Conservation (phyloP, 345 rosid genomes). For the Adansonia digitata region DNA sequence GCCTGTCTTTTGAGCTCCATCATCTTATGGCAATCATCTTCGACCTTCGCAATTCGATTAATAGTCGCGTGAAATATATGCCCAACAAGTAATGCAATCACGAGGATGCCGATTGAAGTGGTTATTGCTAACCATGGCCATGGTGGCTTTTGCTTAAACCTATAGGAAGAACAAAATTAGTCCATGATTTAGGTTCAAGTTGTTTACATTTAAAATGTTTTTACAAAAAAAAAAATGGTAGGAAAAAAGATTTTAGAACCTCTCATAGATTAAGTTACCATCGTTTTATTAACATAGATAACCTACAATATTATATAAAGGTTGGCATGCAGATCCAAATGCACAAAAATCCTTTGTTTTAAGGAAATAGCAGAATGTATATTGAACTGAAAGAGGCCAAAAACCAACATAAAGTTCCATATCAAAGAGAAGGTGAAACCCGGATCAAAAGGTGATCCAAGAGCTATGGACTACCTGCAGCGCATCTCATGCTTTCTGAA, state of each 20-base stretch:
- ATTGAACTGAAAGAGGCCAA: not conserved
- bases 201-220: not conserved
- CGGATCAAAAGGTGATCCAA: constrained; percentile 5
- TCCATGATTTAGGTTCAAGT: not conserved
- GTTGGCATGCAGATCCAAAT: not conserved
- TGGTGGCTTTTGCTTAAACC: constrained; percentile 84
- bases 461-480: constrained; percentile 63
- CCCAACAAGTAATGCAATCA: constrained; percentile 75
- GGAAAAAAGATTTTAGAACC: not conserved
- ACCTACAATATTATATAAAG: not conserved
- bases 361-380: not conserved
- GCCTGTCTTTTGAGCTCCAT: constrained; percentile 72
- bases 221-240: not conserved
- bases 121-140: constrained; percentile 65
- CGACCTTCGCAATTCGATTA: constrained; percentile 79
- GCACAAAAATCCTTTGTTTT: not conserved
- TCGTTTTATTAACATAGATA: not conserved
- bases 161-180: constrained; percentile 25
- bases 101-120: constrained; percentile 63
- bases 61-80: constrained; percentile 74
- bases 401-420: not conserved
- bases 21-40: constrained; percentile 79
- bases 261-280: not conserved
- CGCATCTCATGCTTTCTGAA: constrained; percentile 88
- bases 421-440: constrained; percentile 9